Evolutionary conservation across 257 asterid species (phyloP).

Genomic region (Penstemon newberryi): DNA sequence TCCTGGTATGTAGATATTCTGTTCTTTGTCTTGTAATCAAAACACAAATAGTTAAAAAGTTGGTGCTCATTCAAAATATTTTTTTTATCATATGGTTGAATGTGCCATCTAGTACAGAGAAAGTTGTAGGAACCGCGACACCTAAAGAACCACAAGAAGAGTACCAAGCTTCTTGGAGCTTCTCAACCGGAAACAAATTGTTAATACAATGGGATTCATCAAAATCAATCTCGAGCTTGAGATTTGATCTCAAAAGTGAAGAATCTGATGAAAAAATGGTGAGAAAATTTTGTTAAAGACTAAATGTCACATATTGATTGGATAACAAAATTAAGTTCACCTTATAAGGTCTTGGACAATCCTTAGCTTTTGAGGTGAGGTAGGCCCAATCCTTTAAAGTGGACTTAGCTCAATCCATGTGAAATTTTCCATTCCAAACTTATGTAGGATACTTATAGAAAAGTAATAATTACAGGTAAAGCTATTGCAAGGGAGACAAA

Average conservation of each 20-base stretch:
- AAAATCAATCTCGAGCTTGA: conserved; percentile 38
- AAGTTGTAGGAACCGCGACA: conserved; percentile 82
- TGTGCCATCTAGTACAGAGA: conserved; percentile 79
- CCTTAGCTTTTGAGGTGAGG: too few species aligned
- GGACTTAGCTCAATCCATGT: too few species aligned
- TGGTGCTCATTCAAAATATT: conserved; percentile 26
- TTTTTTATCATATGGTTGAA: conserved; percentile 24
- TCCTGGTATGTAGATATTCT: conserved; percentile 62
- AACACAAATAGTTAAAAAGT: not conserved
- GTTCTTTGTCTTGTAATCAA: not conserved
- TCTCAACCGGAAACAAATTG: conserved; percentile 68
- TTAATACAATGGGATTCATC: conserved; percentile 48
- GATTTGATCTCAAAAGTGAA: conserved; percentile 42
- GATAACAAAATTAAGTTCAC: too few species aligned
- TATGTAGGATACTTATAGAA: not conserved
- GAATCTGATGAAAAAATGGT: conserved; percentile 49
- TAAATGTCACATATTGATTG: too few species aligned
- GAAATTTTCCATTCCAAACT: too few species aligned
- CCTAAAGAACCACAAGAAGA: conserved; percentile 77
- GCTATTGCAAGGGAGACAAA: conserved; percentile 70
- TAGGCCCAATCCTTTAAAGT: too few species aligned
- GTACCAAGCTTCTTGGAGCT: conserved; percentile 73
- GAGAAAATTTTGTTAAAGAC: not conserved
- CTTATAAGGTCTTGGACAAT: too few species aligned
- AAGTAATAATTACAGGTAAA: conserved; percentile 44